Evolutionary conservation across 352 stramenopile species (phyloP), one percentile per base, ranked within the genome.

Genomic region (Globisporangium echinulatum): DNA sequence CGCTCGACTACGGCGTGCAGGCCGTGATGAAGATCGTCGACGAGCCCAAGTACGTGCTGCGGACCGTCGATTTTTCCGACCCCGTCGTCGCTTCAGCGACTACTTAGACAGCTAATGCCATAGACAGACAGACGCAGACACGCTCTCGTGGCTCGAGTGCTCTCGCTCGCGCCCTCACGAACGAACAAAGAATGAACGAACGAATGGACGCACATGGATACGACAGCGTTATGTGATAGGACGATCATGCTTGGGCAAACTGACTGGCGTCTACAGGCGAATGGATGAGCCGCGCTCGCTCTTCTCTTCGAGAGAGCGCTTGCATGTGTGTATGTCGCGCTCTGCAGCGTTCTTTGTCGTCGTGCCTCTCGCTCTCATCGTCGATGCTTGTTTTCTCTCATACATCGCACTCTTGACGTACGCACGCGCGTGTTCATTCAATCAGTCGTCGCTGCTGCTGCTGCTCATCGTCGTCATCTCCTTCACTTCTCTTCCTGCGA

Each of bases 1-100:
- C 85, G 19, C 66, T 95, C 58, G 85, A 93, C 74, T 95, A 95
- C 44, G 85, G 85, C n/a, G 85, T 95, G 13, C 85, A 95, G 62
- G 85, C 84, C 4, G 85, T 95, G 46, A 94, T 94, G 85, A 94
- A 94, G 67, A 91, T 94, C 36, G 76, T 79, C 37, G 82, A 92
- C 55, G 85, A 92, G 58, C 85, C 85, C 37, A 90, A 94, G 75
- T 92, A 94, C 57, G 78, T 90, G 50, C 67, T 94, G 40, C 82
- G 84, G 42, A 94, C 85, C 46, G 79, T 94, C 56, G 82, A 94
- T 25, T 92, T 94, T 56, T 75, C 67, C 13, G 62, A 61, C 11
- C 46, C 56, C 7, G 17, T 56, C 5, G 50, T 11, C 4, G 14
- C 50, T 3, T 17, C 7, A 14, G 60, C 44, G 37, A 15, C 44